Evolutionary conservation across 1,139 yeast genomes (phyloP), one percentile per base, ranked within the genome.

Genomic region (Meyerozyma guilliermondii): DNA sequence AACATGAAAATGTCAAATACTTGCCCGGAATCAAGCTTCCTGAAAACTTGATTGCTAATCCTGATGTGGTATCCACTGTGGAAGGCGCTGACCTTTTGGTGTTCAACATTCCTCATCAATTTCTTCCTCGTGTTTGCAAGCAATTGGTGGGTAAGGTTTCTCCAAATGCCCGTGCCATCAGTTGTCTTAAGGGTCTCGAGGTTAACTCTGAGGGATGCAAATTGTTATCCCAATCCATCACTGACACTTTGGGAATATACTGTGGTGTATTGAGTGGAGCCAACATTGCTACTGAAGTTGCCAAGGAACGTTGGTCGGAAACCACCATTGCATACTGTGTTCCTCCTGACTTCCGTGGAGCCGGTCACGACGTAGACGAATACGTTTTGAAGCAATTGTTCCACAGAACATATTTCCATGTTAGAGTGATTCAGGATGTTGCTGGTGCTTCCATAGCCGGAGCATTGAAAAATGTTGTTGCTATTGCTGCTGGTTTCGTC

Each of bases 201-300:
- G 95, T 91, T 41, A 76, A 78, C 43, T 78, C 84, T 46, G 76
- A 82, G 50, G 95, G 95, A 43, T 88, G 94, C 58, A 82, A 83
- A 58, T 74, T 91, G 56, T 75, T 89, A 52, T 81, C 94, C 29
- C 81, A 81, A 51, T 80, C 80, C 56, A 84, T 91, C 56, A 77
- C 85, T 45, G 83, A 85, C 52, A 76, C 80, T 50, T 77, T 91
- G 57, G 89, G 91, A 38, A 78, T 91, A 53, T 80, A 84, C 66
- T 91, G 97, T 69, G 98, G 98, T 63, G 96, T 89, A 17, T 74
- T 91, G 45, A 85, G 95, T 2, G 98, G 98, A 46, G 98, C 98
- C 46, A 91, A 91, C 68, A 75, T 91, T 53, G 98, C 98, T 44
- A 85, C 88, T 42, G 98, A 91, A 68, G 96, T 91, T 46, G 98